Percentiles rank a stretch among this genome's conserved stretches.
These are phyloP conservation scores for Termitomyces titanicus DNA, from an alignment of 768 basidiomycete genomes.

Conservation along the genomic window DNA sequence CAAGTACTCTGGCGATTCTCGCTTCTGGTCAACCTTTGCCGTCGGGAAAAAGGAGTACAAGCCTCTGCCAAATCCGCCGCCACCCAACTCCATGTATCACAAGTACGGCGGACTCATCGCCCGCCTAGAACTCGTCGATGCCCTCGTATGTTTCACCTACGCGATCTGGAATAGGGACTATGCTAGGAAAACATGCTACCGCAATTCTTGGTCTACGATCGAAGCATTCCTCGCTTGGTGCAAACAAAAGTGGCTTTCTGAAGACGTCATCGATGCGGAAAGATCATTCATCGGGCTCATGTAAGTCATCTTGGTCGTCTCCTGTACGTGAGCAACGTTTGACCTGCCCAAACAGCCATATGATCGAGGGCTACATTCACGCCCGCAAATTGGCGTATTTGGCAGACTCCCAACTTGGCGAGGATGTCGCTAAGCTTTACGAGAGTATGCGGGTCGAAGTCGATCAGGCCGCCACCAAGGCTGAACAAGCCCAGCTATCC, in stretches of 20 bases:
- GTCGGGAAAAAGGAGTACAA: constrained; percentile 61
- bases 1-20: constrained; percentile 81
- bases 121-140: constrained; percentile 76
- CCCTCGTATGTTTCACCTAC: constrained; percentile 81
- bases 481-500: constrained; percentile 29
- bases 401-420: constrained; percentile 32
- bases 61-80: constrained; percentile 60
- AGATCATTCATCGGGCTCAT: constrained; percentile 76
- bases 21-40: constrained; percentile 72
- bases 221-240: constrained; percentile 70
- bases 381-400: constrained; percentile 33
- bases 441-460: constrained; percentile 34
- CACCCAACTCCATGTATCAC: constrained; percentile 66
- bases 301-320: constrained; percentile 42
- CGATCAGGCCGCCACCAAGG: constrained; percentile 35
- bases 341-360: constrained; percentile 46
- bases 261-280: constrained; percentile 49
- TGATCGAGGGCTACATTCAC: constrained; percentile 77
- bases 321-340: constrained; percentile 24
- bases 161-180: constrained; percentile 79
- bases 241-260: constrained; percentile 61
- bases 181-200: constrained; percentile 48
- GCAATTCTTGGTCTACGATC: constrained; percentile 65
- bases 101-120: constrained; percentile 74
- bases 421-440: constrained; percentile 34